A percentile compares a stretch with the other conserved stretches of the same genome.
Conservation (phyloP, 1,284 basidiomycete species). For the Clitocybe nebularis region DNA sequence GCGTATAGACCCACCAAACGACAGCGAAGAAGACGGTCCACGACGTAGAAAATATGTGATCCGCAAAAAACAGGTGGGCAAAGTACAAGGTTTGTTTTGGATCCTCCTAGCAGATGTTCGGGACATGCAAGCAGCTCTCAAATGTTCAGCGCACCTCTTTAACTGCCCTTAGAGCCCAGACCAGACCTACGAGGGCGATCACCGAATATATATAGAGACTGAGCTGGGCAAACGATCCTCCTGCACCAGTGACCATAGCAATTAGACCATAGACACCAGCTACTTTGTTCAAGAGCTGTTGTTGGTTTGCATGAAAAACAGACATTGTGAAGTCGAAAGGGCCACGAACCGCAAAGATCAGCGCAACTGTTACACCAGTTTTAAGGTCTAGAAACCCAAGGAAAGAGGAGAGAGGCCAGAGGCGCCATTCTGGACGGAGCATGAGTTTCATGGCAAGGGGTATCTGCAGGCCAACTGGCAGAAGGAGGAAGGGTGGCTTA, state of each 20-base stretch:
- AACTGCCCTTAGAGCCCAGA: constrained; percentile 86
- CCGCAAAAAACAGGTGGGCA: constrained; percentile 88
- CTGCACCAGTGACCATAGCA: constrained; percentile 80
- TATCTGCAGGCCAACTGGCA: constrained; percentile 10
- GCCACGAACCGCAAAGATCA: constrained; percentile 85
- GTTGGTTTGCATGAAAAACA: background rate
- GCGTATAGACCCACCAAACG: constrained; percentile 86
- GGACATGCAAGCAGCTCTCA: constrained; percentile 3
- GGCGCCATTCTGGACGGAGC: constrained; percentile 74
- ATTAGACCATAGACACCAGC: constrained; percentile 96
- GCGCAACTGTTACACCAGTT: constrained; percentile 80
- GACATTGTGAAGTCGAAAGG: constrained; percentile 19
- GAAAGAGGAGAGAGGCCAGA: constrained; percentile 79
- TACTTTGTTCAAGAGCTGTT: constrained; percentile 93
- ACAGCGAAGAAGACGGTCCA: constrained; percentile 92
- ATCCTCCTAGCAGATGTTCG: constrained; percentile 63
- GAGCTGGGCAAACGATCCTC: constrained; percentile 87
- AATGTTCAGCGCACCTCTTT: constrained; percentile 56
- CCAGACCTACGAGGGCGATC: constrained; percentile 73
- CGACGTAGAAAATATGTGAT: constrained; percentile 89
- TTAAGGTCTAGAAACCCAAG: constrained; percentile 85
- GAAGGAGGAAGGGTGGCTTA: constrained; percentile 20
- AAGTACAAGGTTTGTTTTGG: constrained; percentile 82
- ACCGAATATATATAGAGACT: constrained; percentile 93
- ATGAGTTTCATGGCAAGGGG: constrained; percentile 63